Evolutionary conservation across 1,284 basidiomycete species (phyloP).

Genomic region (Tilletia caries): DNA sequence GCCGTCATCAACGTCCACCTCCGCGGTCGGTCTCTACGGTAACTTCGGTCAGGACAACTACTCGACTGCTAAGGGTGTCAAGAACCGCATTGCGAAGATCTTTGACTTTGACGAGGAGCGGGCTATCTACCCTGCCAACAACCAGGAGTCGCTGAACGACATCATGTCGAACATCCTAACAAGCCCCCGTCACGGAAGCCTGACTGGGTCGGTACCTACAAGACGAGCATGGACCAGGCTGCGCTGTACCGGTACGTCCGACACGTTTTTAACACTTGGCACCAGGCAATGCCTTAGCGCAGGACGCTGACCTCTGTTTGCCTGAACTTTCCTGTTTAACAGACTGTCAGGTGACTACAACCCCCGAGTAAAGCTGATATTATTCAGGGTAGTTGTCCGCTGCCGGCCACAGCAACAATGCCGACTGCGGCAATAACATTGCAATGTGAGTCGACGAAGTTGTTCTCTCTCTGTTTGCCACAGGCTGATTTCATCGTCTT

Average conservation of each 20-base stretch:
- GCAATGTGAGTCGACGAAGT: too few relatives aligned
- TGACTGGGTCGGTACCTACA: slow-evolving; percentile 46
- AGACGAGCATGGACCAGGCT: slow-evolving; percentile 59
- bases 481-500: too few relatives aligned
- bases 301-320: too few relatives aligned
- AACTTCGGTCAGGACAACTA: slow-evolving; percentile 88
- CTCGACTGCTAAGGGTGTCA: slow-evolving; percentile 75
- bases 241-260: slow-evolving; percentile 63
- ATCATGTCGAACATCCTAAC: slow-evolving; percentile 61
- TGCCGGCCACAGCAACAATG: too few relatives aligned
- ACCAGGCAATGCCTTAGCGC: too few relatives aligned
- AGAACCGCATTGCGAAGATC: slow-evolving; percentile 49
- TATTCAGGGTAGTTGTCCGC: too few relatives aligned
- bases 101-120: slow-evolving; percentile 48
- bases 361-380: too few relatives aligned
- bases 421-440: too few relatives aligned
- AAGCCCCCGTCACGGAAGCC: slow-evolving; percentile 62
- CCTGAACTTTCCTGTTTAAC: too few relatives aligned
- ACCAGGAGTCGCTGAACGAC: slow-evolving; percentile 31
- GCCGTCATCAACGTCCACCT: slow-evolving; percentile 83
- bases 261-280: too few relatives aligned
- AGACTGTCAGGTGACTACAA: too few relatives aligned
- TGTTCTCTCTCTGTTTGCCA: too few relatives aligned
- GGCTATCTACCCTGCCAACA: slow-evolving; percentile 45
- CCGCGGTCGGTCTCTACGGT: slow-evolving; percentile 76